phyloP scores from a whole-genome alignment of 2,329 filamentous ascomycete genomes.

The Fusarium odoratissimum region DNA sequence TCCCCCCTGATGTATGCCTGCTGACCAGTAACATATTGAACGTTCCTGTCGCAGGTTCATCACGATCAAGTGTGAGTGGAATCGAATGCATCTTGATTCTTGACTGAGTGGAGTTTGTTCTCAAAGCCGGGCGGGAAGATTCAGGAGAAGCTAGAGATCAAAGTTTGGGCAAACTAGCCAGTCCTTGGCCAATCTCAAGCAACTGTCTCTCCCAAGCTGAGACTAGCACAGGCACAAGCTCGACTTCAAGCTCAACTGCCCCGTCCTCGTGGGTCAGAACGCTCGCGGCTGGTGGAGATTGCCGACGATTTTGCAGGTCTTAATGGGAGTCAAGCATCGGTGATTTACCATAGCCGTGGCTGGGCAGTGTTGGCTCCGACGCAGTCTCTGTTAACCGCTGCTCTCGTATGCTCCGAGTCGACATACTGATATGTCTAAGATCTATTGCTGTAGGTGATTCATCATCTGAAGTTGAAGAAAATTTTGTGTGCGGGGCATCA shows the following conservation, averaged over 20 bases:
- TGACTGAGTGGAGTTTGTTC: constrained; percentile 32
- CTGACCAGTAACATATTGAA: constrained; percentile 5
- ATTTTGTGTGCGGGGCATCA: constrained; percentile 21
- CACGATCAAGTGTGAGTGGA: constrained; percentile 42
- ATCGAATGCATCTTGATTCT: constrained; percentile 12
- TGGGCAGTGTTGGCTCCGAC: constrained; percentile 17
- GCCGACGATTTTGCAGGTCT: constrained; percentile 24
- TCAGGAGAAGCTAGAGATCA: constrained; percentile 39
- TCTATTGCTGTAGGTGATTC: not conserved
- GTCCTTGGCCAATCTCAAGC: constrained; percentile 32
- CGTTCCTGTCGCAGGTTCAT: constrained; percentile 29
- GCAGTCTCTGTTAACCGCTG: not conserved
- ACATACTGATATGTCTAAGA: not conserved
- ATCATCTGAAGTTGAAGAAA: not conserved
- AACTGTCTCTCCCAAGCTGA: constrained; percentile 16
- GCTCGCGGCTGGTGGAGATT: constrained; percentile 39
- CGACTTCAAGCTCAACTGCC: constrained; percentile 23
- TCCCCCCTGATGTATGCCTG: not conserved
- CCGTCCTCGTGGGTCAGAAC: constrained; percentile 22
- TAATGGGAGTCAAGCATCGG: constrained; percentile 29
- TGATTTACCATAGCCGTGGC: constrained; percentile 27
- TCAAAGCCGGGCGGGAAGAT: constrained; percentile 25
- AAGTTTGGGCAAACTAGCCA: constrained; percentile 21
- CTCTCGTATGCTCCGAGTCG: not conserved
- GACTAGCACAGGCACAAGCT: constrained; percentile 33